phyloP scores from a whole-genome alignment of 2,329 filamentous ascomycete genomes.

The Periconia sp. region DNA sequence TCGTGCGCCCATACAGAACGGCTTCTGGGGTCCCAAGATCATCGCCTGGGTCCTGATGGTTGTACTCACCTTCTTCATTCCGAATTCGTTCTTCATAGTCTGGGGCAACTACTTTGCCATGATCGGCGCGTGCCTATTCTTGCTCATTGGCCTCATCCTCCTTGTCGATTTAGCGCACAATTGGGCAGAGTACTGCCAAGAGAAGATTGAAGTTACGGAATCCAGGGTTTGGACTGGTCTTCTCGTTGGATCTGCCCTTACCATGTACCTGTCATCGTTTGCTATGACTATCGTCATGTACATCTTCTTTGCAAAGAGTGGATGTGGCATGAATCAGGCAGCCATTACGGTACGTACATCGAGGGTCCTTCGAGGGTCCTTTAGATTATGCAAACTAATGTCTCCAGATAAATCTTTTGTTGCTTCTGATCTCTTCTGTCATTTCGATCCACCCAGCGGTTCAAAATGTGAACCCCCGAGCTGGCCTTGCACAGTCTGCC shows the following conservation, averaged over 20 bases:
- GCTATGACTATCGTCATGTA: constrained; percentile 98
- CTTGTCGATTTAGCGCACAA: constrained; percentile 94
- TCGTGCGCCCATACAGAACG: constrained; percentile 89
- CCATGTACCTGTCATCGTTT: constrained; percentile 90
- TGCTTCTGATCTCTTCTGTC: constrained; percentile 79
- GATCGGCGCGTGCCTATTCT: constrained; percentile 86
- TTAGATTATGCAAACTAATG: constrained; percentile 5
- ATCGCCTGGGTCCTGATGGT: constrained; percentile 86
- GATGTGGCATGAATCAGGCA: constrained; percentile 94
- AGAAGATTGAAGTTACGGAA: constrained; percentile 89
- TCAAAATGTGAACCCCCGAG: constrained; percentile 90
- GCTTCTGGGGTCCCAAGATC: constrained; percentile 98
- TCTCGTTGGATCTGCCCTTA: constrained; percentile 87
- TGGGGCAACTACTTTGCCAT: constrained; percentile 96
- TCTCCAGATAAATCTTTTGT: constrained; percentile 75
- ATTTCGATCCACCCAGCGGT: constrained; percentile 89
- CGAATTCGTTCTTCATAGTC: constrained; percentile 90
- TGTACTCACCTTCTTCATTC: constrained; percentile 92
- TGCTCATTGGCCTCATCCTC: constrained; percentile 88
- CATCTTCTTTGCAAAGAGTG: constrained; percentile 83
- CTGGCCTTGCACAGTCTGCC: constrained; percentile 93
- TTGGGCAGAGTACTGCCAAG: constrained; percentile 95
- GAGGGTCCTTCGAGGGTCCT: too few species aligned
- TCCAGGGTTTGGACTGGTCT: constrained; percentile 83
- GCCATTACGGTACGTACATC: constrained; percentile 73